A percentile compares a stretch with the other conserved stretches of the same genome.
phyloP scores from a whole-genome alignment of 257 asterid genomes.

The Przewalskia tangutica region DNA sequence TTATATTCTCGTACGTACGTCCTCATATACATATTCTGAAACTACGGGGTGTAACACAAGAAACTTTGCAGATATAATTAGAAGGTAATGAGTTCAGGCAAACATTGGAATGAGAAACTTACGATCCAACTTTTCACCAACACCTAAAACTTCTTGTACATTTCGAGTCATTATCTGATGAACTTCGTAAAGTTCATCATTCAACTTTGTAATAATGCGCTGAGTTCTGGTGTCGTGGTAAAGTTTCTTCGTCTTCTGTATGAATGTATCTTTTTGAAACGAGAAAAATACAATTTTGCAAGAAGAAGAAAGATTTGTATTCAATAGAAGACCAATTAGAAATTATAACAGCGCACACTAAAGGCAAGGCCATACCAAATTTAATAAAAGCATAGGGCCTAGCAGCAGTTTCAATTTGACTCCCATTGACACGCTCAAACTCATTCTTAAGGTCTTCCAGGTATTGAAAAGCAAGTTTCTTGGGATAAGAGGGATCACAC shows the following conservation, averaged over 20 bases:
- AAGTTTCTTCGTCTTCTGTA: slow-evolving; percentile 82
- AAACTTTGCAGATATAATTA: not conserved
- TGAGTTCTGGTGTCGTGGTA: slow-evolving; percentile 97
- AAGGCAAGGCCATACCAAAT: slow-evolving; percentile 47
- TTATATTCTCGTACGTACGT: too few species aligned
- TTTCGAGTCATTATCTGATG: slow-evolving; percentile 99
- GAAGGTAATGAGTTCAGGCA: not conserved
- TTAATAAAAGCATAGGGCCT: slow-evolving; percentile 97
- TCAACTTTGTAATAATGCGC: slow-evolving; percentile 76
- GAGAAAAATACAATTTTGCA: slow-evolving; percentile 8
- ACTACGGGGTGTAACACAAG: too few species aligned
- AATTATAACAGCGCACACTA: not conserved
- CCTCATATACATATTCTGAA: too few species aligned
- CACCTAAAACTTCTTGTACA: slow-evolving; percentile 97
- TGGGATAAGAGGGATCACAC: slow-evolving; percentile 95
- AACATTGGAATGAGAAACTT: slow-evolving; percentile 26
- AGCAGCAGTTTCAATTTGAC: slow-evolving; percentile 95
- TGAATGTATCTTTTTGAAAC: slow-evolving; percentile 58
- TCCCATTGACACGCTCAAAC: slow-evolving; percentile 76
- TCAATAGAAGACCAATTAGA: not conserved
- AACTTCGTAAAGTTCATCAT: slow-evolving; percentile 98
- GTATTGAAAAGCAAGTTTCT: slow-evolving; percentile 90
- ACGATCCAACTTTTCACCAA: slow-evolving; percentile 98
- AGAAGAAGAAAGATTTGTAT: not conserved
- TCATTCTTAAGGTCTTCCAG: slow-evolving; percentile 94